phyloP scores from a whole-genome alignment of 116 monocot species.

The Posidonia oceanica region DNA sequence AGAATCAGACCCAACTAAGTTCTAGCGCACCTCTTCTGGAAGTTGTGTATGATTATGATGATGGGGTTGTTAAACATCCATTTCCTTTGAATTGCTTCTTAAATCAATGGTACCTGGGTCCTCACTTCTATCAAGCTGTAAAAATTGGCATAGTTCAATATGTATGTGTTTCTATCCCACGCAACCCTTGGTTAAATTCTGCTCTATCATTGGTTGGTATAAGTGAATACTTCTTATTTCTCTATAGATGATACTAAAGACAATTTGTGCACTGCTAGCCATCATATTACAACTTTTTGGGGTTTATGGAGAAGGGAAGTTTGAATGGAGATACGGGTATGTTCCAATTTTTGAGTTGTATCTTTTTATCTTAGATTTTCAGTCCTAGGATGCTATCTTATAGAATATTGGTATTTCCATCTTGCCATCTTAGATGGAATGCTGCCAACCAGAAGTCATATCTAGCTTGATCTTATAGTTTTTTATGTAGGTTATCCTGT shows the following conservation, averaged over 20 bases:
- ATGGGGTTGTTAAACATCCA: constrained; percentile 74
- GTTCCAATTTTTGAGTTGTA: background rate
- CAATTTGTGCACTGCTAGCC: constrained; percentile 76
- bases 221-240: constrained; percentile 4
- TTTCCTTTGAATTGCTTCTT: constrained; percentile 87
- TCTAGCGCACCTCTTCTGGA: constrained; percentile 70
- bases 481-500: too few species aligned
- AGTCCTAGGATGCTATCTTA: background rate
- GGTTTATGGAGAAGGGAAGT: constrained; percentile 95
- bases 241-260: constrained; percentile 94
- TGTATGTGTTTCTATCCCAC: constrained; percentile 34
- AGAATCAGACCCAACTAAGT: constrained; percentile 37
- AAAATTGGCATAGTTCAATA: constrained; percentile 99
- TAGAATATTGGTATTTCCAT: background rate
- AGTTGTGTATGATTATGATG: constrained; percentile 33
- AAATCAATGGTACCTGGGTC: constrained; percentile 74
- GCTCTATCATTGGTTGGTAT: background rate
- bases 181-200: background rate
- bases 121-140: constrained; percentile 88
- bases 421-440: background rate
- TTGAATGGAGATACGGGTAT: constrained; percentile 88
- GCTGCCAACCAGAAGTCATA: too few species aligned
- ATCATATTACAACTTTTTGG: constrained; percentile 76
- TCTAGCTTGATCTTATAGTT: too few species aligned
- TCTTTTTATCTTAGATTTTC: background rate